phyloP scores from a whole-genome alignment of 441 rosid genomes.

The Jatropha podagrica region DNA sequence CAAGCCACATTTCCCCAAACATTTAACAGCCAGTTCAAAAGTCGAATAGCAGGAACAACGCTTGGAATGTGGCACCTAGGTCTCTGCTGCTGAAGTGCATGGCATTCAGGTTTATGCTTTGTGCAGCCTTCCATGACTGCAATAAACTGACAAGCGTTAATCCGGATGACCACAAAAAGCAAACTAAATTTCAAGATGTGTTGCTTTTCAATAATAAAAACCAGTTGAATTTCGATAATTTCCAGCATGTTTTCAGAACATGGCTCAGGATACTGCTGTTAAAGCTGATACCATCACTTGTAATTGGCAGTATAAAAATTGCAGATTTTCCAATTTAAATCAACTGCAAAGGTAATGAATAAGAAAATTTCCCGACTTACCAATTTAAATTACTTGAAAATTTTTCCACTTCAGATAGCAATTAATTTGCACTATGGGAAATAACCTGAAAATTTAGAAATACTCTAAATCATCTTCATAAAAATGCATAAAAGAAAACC shows the following conservation, averaged over 20 bases:
- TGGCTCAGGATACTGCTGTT: neutral
- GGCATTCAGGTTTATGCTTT: neutral
- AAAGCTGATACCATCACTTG: neutral
- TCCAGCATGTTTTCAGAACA: neutral
- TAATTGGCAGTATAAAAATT: neutral
- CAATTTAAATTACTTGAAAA: neutral
- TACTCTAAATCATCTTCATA: neutral
- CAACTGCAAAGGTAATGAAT: neutral
- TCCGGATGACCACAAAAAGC: neutral
- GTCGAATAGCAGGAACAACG: neutral
- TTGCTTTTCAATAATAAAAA: neutral
- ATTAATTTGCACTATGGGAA: conserved; percentile 7
- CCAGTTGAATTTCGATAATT: neutral
- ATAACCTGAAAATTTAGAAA: conserved; percentile 13
- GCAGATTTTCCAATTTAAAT: neutral
- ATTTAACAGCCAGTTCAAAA: neutral
- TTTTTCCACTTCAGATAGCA: neutral
- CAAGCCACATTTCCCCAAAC: neutral
- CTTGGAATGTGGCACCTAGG: neutral
- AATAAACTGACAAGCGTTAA: neutral
- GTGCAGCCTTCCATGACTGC: neutral
- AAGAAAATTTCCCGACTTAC: neutral
- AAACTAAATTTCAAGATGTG: neutral
- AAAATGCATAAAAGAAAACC: neutral
- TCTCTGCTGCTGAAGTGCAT: neutral